phyloP scores from a whole-genome alignment of 179 eudicot genomes.

The Nepenthes alata region DNA sequence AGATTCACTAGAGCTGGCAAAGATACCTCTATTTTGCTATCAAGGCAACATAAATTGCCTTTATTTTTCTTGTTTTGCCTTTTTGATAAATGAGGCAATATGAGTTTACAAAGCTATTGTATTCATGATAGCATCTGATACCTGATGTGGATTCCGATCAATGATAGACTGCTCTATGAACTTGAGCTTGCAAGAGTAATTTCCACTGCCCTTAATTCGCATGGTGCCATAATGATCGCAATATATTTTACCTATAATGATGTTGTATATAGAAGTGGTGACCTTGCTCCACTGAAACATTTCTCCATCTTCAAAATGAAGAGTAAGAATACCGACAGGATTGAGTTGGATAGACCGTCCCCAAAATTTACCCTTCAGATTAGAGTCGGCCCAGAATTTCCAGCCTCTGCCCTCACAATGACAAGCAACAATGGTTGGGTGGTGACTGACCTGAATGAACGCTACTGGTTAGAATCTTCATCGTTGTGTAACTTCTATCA shows the following conservation, averaged over 20 bases:
- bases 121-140: constrained; percentile 11
- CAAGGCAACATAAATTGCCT: too few species aligned
- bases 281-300: constrained; percentile 98
- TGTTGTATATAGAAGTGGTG: constrained; percentile 93
- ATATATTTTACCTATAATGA: constrained; percentile 86
- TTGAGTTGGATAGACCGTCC: constrained; percentile 97
- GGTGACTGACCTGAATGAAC: constrained; percentile 72
- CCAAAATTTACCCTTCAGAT: constrained; percentile 97
- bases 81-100: neutral
- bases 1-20: too few species aligned
- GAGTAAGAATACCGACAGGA: constrained; percentile 78
- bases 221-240: constrained; percentile 97
- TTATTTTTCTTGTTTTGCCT: too few species aligned
- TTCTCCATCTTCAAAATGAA: constrained; percentile 94
- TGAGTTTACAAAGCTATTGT: neutral
- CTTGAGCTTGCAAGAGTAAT: constrained; percentile 88
- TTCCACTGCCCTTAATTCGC: constrained; percentile 93
- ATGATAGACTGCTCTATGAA: constrained; percentile 95
- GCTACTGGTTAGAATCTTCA: constrained; percentile 5
- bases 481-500: neutral
- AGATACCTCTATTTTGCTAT: too few species aligned
- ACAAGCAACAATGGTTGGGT: constrained; percentile 96
- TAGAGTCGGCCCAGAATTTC: constrained; percentile 98
- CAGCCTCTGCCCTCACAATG: constrained; percentile 96
- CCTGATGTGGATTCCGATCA: constrained; percentile 96